Evolutionary conservation across 129 eudicot genomes (phyloP).

Genomic region (Artemisia annua): DNA sequence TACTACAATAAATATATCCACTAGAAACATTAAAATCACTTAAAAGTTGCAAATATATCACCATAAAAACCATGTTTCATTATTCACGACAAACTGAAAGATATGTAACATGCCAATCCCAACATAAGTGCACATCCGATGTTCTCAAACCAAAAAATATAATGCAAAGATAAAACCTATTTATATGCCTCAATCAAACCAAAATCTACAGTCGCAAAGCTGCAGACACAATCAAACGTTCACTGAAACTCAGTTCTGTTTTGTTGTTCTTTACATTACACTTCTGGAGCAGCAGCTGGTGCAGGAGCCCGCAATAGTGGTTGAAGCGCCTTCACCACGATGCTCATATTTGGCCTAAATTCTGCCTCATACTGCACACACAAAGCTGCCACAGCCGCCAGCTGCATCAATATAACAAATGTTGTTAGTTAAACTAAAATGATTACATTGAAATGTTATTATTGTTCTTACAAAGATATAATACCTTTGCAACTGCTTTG

Average conservation of each 20-base stretch:
- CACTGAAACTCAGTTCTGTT: conserved; percentile 9
- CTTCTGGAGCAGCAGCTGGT: conserved; percentile 59
- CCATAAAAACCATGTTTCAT: conserved; percentile 24
- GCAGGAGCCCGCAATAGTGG: conserved; percentile 67
- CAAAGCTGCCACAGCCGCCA: conserved; percentile 82
- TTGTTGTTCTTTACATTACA: conserved; percentile 22
- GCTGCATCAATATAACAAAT: conserved; percentile 37
- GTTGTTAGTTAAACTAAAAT: neutral
- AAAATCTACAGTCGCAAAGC: conserved; percentile 26
- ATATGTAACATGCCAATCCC: conserved; percentile 29
- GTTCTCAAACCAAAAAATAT: conserved; percentile 30
- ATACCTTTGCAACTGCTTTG: conserved; percentile 90
- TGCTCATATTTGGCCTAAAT: conserved; percentile 79
- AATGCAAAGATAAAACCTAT: conserved; percentile 22
- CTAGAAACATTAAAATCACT: neutral
- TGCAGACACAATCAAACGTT: conserved; percentile 20
- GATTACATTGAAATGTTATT: neutral
- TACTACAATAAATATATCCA: too few species aligned
- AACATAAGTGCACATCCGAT: conserved; percentile 5
- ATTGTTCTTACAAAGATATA: conserved; percentile 17
- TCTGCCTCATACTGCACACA: conserved; percentile 82
- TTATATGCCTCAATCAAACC: conserved; percentile 28
- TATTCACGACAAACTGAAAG: conserved; percentile 35
- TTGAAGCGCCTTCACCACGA: conserved; percentile 81
- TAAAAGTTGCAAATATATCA: neutral